These are phyloP conservation scores for Alloascoidea hylecoeti DNA, from an alignment of 805 yeast genomes.

Conservation along the genomic window DNA sequence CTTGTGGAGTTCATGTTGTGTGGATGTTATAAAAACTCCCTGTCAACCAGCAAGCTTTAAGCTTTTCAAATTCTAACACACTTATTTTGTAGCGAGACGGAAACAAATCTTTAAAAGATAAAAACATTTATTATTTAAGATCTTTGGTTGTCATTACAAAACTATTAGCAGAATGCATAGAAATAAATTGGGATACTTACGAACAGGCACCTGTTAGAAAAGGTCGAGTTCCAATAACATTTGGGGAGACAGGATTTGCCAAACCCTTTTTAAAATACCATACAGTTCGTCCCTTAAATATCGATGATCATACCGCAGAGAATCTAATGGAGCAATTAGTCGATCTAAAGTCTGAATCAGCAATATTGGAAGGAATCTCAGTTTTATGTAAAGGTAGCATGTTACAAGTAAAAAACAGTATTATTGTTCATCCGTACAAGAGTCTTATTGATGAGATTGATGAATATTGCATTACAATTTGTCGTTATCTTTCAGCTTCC, in stretches of 20 bases:
- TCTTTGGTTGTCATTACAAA: background rate
- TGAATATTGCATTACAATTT: background rate
- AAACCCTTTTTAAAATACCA: background rate
- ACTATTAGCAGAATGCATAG: background rate
- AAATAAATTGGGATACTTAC: background rate
- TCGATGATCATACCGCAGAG: background rate
- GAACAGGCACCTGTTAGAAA: background rate
- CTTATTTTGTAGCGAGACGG: constrained; percentile 1
- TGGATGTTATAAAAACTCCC: no score
- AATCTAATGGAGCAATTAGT: background rate
- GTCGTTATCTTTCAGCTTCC: background rate
- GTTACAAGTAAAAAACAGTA: background rate
- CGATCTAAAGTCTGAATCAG: background rate
- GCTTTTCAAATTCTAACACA: no score
- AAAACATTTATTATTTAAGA: background rate
- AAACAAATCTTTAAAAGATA: background rate
- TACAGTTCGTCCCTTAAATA: background rate
- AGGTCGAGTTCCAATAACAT: background rate
- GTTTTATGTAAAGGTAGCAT: background rate
- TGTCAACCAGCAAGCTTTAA: no score
- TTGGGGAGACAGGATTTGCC: no score
- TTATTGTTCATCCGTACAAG: background rate
- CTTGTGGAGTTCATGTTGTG: no score
- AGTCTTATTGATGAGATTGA: background rate
- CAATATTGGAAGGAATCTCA: background rate